Base-by-base conservation (phyloP, 1,284 basidiomycete genomes). In the Phlebopus sp. region DNA sequence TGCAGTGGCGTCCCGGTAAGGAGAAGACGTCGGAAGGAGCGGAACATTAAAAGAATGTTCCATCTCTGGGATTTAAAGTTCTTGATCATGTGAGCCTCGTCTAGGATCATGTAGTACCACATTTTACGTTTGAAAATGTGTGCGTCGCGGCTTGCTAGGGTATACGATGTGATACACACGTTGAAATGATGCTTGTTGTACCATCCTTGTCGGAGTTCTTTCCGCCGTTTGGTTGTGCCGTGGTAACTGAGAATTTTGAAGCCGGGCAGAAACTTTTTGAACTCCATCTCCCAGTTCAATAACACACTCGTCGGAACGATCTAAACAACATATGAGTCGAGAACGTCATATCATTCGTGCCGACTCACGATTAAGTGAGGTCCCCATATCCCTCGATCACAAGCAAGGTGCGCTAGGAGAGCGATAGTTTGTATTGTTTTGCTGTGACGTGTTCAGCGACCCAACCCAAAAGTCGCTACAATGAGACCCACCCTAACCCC, bases 11-110 rank as follows among this genome's bases (percentile, higher is more conserved):
- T 98, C 1, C 94, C 94, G 0, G 94, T 98, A 43, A 98, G 72
- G 42, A 97, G 76, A 15, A 98, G 70, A 7, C 95, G 82, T 25
- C 92, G 82, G 59, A 91, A 89, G 4, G 93, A 92, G 43, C 92
- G 86, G 72, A 97, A 97, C 75, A 93, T 90, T n/a, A 97, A 76
- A 25, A 98, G 69, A 11, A 87, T 94, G 63, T 94, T 93, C 95
- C 95, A 97, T 40, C 95, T 82, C 68, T 97, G 93, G 1, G 90
- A 92, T 56, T 88, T 87, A 72, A 97, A 97, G 70, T 97, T 98
- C 73, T 97, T 97, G 82, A 98, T 97, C 82, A 97, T 96, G 64
- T 98, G 94, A 7, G 94, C 95, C 70, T 97, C 95, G 67, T 97
- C 94, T 10, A 97, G 80, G 54, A 97, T 86, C 84, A 97, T 90